Percentiles rank a stretch among this genome's conserved stretches.
Evolutionary conservation across 2,329 filamentous ascomycete species (phyloP).

Genomic region (Verticillium albo-atrum): DNA sequence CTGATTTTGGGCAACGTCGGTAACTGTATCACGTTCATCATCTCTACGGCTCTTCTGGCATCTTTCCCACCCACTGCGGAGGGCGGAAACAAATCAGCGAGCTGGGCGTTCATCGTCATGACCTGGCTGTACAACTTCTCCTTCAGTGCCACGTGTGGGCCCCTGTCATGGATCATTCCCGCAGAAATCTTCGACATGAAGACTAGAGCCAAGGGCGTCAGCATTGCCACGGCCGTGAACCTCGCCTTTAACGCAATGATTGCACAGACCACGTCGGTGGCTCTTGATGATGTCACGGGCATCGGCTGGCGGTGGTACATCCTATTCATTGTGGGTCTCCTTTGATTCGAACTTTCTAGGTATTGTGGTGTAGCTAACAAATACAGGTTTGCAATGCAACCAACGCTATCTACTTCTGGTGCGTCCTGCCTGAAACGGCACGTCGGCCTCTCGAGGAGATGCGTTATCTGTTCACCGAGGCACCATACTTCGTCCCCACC

Average conservation of each 20-base stretch:
- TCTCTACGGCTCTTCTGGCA: constrained; percentile 50
- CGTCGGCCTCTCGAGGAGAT: constrained; percentile 63
- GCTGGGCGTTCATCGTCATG: constrained; percentile 68
- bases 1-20: constrained; percentile 68
- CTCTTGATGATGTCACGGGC: constrained; percentile 33
- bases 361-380: background rate
- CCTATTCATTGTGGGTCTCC: constrained; percentile 31
- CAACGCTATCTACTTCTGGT: constrained; percentile 50
- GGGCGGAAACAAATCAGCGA: constrained; percentile 35
- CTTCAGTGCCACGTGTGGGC: constrained; percentile 67
- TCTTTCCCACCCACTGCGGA: constrained; percentile 55
- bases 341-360: background rate
- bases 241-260: constrained; percentile 79
- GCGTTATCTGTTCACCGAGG: constrained; percentile 62
- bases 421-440: constrained; percentile 61
- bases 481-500: constrained; percentile 56
- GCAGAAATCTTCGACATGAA: constrained; percentile 76
- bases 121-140: constrained; percentile 81
- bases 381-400: constrained; percentile 55
- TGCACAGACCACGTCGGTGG: constrained; percentile 60
- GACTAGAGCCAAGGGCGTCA: constrained; percentile 70
- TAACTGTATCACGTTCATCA: constrained; percentile 69
- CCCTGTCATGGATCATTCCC: constrained; percentile 56
- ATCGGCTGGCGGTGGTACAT: constrained; percentile 44
- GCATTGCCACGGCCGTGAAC: constrained; percentile 66